Base-by-base conservation (phyloP, 768 basidiomycete species). In the Neoboletus brunneissimus region DNA sequence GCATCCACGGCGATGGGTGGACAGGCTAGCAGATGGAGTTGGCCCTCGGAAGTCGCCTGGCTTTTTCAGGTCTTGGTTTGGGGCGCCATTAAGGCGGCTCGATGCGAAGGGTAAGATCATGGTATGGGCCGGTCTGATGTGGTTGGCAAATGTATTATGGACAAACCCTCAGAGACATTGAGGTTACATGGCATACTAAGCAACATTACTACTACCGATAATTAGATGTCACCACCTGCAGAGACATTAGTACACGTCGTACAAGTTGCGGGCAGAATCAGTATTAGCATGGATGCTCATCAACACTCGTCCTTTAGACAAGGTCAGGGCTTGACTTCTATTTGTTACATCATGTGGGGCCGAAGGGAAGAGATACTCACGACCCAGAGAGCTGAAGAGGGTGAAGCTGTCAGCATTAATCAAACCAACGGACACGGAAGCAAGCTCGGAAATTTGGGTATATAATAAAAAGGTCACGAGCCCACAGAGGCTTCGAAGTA, bases 291-390 rank as follows among this genome's bases (percentile, higher is more conserved):
- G 89, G 88, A 79, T 73, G 71, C 76, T 89, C 88, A 78, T 88
- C 87, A 88, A 77, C 72, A 66, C 77, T 75, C 71, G 79, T 87
- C 86, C 86, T 79, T 82, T 55, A 83, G 86, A 89, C 81, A 73
- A 75, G 77, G 72, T 91, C 84, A 86, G 89, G 76, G 89, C 89
- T 92, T 91, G 89, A 91, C 89, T 90, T 88, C 89, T 91, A 82
- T 84, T 77, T 83, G 69, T 79, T 84, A 78, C 64, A 89, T 87
- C 89, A 83, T 65, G 74, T 63, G 57, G 63, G 54, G 54, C 13
- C 12, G 8, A 50, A 48, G 7, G 59, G 59, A 40, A 63, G 43
- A 48, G 5, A 9, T 22, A 72, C 80, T 79, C 72, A 81, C 80
- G 44, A 43, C 4, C 4, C 38, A 31, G 10, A 11, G 23, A 51